Evolutionary conservation across 768 basidiomycete genomes (phyloP).

Genomic region (Ramaria sp.): DNA sequence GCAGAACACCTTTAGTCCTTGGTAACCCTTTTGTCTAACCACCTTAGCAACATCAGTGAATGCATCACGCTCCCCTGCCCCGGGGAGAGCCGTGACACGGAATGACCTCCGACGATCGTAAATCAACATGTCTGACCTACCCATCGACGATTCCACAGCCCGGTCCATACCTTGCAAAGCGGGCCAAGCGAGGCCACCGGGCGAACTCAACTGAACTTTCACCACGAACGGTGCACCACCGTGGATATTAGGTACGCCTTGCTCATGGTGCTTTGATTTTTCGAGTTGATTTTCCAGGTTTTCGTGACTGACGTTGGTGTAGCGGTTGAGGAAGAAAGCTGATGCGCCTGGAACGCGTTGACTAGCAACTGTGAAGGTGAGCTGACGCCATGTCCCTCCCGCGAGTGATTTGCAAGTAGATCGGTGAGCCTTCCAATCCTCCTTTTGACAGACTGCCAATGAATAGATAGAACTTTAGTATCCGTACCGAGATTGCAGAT

Average conservation of each 20-base stretch:
- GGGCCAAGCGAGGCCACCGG: too few relatives aligned
- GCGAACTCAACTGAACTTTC: background rate
- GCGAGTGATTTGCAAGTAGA: conserved; percentile 25
- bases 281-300: background rate
- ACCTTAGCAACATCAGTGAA: background rate
- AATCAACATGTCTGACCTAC: background rate
- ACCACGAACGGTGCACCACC: background rate
- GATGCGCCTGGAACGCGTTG: background rate
- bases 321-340: background rate
- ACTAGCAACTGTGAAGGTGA: conserved; percentile 11
- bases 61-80: background rate
- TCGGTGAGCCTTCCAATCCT: conserved; percentile 33
- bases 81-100: background rate
- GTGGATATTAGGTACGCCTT: background rate
- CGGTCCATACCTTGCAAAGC: background rate
- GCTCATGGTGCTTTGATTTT: background rate
- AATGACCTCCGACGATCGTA: background rate
- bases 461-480: background rate
- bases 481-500: too few relatives aligned
- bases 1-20: background rate
- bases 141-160: background rate
- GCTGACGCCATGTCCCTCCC: conserved; percentile 27
- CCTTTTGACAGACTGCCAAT: conserved; percentile 27
- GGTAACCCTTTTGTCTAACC: background rate
- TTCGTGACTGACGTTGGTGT: background rate